Evolutionary conservation across 257 asterid genomes (phyloP).

Genomic region (Buddleja alternifolia): DNA sequence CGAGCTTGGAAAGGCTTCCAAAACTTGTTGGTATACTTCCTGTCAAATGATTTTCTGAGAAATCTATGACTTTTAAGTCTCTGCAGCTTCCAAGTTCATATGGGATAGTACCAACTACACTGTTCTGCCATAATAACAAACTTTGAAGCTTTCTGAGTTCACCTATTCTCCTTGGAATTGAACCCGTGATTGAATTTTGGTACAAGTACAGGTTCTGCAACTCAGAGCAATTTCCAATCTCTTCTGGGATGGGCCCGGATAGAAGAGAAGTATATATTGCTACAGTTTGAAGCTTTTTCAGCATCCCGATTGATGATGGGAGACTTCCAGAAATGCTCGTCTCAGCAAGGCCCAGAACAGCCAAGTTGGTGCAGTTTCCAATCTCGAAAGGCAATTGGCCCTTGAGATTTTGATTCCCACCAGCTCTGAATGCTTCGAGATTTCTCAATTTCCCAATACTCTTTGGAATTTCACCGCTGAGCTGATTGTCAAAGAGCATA

Average conservation of each 20-base stretch:
- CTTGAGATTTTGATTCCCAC: constrained; percentile 83
- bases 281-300: constrained; percentile 71
- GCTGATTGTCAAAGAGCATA: constrained; percentile 77
- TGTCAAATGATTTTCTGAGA: constrained; percentile 73
- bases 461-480: constrained; percentile 73
- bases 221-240: constrained; percentile 78
- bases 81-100: constrained; percentile 72
- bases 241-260: constrained; percentile 88
- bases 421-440: constrained; percentile 76
- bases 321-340: constrained; percentile 78
- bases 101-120: constrained; percentile 74
- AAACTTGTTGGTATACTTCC: constrained; percentile 74
- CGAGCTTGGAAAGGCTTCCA: constrained; percentile 62
- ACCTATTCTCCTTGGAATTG: constrained; percentile 69
- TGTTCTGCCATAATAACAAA: constrained; percentile 79
- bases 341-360: constrained; percentile 76
- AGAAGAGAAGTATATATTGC: constrained; percentile 78
- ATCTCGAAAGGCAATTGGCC: constrained; percentile 78
- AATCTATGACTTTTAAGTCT: constrained; percentile 60
- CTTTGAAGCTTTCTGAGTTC: constrained; percentile 61
- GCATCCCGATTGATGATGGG: constrained; percentile 71
- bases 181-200: constrained; percentile 79
- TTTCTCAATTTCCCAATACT: constrained; percentile 62
- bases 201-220: constrained; percentile 77
- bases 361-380: constrained; percentile 78